Base-by-base conservation (phyloP, 2,329 filamentous ascomycete species). In the Scedosporium aurantiacum region DNA sequence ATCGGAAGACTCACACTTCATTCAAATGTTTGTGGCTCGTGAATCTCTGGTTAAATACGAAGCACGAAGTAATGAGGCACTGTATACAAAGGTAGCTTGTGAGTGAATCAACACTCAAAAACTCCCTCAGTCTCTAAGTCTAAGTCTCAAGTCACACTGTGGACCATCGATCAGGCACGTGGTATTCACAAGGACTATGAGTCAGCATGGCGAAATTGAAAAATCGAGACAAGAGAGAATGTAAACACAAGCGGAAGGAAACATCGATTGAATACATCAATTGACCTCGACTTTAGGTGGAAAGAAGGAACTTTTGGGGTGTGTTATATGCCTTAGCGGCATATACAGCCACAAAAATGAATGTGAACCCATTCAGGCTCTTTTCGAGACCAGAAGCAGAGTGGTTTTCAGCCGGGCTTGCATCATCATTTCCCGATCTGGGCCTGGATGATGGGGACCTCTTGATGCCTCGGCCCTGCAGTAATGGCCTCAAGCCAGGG, bases 351-450 rank as follows among this genome's bases (percentile, higher is more conserved):
- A 6, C 21, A 54, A 5, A 54, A n/a, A 58, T 58, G 27, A 60
- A 57, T 8, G 41, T 74, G 66, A 68, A 67, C 58, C 61, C 66
- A 0, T 67, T 71, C 43, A 61, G 66, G 43, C 50, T 63, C 14
- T 63, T 64, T 2, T 66, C 67, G 2, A 65, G 67, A 23, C 61
- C 66, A 54, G 70, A 67, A 25, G 66, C 68, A 37, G 67, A 71
- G 58, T 86, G 84, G 84, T 77, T 81, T 40, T 76, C 68, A n/a
- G 79, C 78, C 47, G 83, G 83, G n/a, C 74, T 75, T 5, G 69
- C 73, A 2, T 84, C 83, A 0, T 76, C 79, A 0, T 83, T 84
- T 57, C 81, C 82, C 0, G 77, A 86, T 62, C 73, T 84, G 47
- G 73, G 73, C 4, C 32, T 12, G 14, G 75, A 75, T 60, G 70